These are phyloP conservation scores for Chaetomium sp. DNA, from an alignment of 2,329 filamentous ascomycete genomes.

Conservation along the genomic window DNA sequence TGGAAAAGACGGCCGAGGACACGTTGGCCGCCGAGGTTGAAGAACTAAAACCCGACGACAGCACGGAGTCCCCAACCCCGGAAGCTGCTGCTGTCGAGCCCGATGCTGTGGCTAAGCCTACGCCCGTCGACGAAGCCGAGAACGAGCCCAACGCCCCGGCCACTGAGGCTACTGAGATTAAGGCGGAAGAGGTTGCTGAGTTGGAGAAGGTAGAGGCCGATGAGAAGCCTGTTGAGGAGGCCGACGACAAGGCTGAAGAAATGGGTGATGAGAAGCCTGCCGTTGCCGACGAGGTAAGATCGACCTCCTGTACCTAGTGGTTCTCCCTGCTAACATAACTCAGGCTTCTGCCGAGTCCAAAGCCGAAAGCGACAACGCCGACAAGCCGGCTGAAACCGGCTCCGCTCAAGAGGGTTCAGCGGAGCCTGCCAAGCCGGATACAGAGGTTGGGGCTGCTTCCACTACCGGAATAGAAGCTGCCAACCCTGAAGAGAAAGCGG, in stretches of 20 bases:
- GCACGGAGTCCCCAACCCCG: background rate
- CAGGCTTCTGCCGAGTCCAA: conserved; percentile 14
- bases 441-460: conserved; percentile 11
- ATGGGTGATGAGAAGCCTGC: conserved; percentile 1
- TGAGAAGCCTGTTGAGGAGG: background rate
- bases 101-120: background rate
- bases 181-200: background rate
- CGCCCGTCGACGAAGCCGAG: conserved; percentile 6
- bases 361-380: conserved; percentile 4
- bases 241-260: background rate
- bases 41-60: background rate
- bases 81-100: conserved; percentile 17
- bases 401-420: background rate
- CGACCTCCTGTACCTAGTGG: background rate
- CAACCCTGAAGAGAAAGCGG: conserved; percentile 1
- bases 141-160: conserved; percentile 10
- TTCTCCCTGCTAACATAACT: background rate
- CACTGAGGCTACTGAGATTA: background rate
- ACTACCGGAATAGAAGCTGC: conserved; percentile 1
- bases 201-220: conserved; percentile 3
- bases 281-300: conserved; percentile 1
- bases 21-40: background rate
- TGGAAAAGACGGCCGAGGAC: conserved; percentile 1
- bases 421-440: conserved; percentile 7
- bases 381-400: background rate